Evolutionary conservation across 2,329 filamentous ascomycete species (phyloP).

Genomic region (Hypomyces perniciosus): DNA sequence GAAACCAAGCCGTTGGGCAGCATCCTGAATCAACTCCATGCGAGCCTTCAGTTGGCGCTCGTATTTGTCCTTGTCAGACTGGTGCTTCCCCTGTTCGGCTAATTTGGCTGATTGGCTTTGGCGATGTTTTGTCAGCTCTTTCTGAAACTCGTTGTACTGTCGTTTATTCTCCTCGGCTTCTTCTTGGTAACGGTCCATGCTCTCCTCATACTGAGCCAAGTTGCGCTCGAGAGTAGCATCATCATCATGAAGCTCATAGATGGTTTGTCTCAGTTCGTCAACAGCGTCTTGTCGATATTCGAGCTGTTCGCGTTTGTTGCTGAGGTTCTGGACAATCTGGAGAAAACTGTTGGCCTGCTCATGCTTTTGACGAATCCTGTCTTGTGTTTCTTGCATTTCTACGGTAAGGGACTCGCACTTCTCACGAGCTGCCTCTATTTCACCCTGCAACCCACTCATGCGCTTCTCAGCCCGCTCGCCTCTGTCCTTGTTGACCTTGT

Average conservation of each 20-base stretch:
- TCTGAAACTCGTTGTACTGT: conserved; percentile 60
- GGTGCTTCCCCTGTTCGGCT: conserved; percentile 66
- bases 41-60: conserved; percentile 72
- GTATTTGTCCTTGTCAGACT: conserved; percentile 82
- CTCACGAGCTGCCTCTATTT: conserved; percentile 56
- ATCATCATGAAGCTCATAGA: conserved; percentile 71
- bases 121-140: conserved; percentile 39
- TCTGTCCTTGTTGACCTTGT: conserved; percentile 78
- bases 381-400: conserved; percentile 55
- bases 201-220: conserved; percentile 71
- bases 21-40: conserved; percentile 67
- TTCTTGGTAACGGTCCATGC: conserved; percentile 58
- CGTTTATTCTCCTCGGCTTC: conserved; percentile 58
- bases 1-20: conserved; percentile 70
- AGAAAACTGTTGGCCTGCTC: conserved; percentile 68
- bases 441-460: conserved; percentile 56
- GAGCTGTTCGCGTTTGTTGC: conserved; percentile 70
- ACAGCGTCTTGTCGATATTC: conserved; percentile 65
- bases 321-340: conserved; percentile 67
- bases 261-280: conserved; percentile 60
- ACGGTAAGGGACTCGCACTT: conserved; percentile 52
- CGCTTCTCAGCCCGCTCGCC: conserved; percentile 66
- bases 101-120: conserved; percentile 46
- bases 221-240: conserved; percentile 69
- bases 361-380: conserved; percentile 59